These are phyloP conservation scores for Acanthamoeba castellanii DNA, from an alignment of 208 protist species.

Conservation along the genomic window DNA sequence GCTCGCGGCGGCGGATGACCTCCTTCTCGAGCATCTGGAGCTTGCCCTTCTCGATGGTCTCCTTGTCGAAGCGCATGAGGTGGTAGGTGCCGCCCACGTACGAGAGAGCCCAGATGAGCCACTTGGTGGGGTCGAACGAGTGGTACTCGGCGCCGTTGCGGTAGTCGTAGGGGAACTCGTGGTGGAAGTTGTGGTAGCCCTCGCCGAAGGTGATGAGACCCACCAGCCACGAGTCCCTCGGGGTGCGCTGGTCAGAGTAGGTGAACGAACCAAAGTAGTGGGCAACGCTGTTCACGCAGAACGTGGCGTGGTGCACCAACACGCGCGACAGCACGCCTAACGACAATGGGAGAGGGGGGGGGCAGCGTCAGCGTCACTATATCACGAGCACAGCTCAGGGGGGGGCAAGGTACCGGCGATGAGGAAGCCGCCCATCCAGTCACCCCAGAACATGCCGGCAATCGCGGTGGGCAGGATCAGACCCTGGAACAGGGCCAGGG, in stretches of 20 bases:
- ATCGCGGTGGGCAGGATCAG: constrained; percentile 86
- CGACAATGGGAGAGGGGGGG: constrained; percentile 54
- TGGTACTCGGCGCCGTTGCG: constrained; percentile 88
- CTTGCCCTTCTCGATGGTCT: constrained; percentile 82
- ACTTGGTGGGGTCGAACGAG: constrained; percentile 89
- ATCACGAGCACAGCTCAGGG: background rate
- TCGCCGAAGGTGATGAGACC: constrained; percentile 91
- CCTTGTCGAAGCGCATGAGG: constrained; percentile 81
- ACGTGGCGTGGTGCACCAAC: constrained; percentile 90
- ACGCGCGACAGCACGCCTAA: constrained; percentile 78
- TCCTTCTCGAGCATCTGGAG: constrained; percentile 85
- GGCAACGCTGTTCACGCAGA: constrained; percentile 90
- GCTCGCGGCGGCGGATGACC: constrained; percentile 6
- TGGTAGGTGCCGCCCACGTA: constrained; percentile 85
- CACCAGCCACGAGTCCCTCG: constrained; percentile 85
- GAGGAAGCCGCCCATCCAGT: constrained; percentile 84
- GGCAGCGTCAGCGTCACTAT: background rate
- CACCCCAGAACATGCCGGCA: constrained; percentile 84
- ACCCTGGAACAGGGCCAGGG: constrained; percentile 80
- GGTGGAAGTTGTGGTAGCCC: constrained; percentile 93
- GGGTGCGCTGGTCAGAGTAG: constrained; percentile 82
- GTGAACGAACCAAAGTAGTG: constrained; percentile 88
- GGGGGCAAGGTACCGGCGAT: constrained; percentile 73
- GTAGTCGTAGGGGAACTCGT: constrained; percentile 89
- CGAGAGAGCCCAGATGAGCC: constrained; percentile 83